Conservation (phyloP, 148 eudicot genomes). For the Salicornia ramosissima region DNA sequence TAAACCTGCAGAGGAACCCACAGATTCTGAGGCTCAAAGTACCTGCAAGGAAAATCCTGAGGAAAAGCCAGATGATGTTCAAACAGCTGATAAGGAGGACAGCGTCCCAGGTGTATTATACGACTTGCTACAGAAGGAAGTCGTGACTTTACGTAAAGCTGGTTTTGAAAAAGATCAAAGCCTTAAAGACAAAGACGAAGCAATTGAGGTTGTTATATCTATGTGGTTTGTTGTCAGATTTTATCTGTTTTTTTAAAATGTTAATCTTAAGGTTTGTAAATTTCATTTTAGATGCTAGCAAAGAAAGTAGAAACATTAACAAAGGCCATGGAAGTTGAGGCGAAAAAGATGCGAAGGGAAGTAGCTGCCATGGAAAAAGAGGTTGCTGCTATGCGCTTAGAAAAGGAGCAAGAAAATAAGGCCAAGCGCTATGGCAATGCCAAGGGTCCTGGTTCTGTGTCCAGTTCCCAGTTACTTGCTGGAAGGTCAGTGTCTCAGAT, state of each 20-base stretch:
- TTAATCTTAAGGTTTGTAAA: conserved; percentile 6
- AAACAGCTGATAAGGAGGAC: conserved; percentile 56
- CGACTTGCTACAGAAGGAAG: conserved; percentile 95
- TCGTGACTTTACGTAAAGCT: conserved; percentile 80
- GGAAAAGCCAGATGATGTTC: conserved; percentile 59
- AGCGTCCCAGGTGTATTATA: conserved; percentile 72
- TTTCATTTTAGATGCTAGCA: conserved; percentile 66
- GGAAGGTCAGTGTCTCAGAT: conserved; percentile 59
- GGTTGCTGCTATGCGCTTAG: conserved; percentile 92
- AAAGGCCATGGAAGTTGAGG: conserved; percentile 98
- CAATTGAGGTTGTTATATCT: conserved; percentile 65
- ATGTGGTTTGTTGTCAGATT: neutral
- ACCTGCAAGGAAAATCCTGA: conserved; percentile 52
- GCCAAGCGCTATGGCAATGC: conserved; percentile 66
- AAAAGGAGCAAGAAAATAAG: conserved; percentile 86
- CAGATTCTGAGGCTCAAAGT: conserved; percentile 48
- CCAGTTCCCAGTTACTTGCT: conserved; percentile 69
- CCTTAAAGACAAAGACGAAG: conserved; percentile 97
- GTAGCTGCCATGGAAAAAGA: conserved; percentile 99
- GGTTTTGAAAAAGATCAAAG: conserved; percentile 93
- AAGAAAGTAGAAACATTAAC: conserved; percentile 97
- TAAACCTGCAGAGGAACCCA: conserved; percentile 50
- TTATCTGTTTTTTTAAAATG: conserved; percentile 5
- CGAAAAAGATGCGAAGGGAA: conserved; percentile 98
- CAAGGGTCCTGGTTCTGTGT: conserved; percentile 63